These are phyloP conservation scores for Hevea brasiliensis DNA, from an alignment of 345 rosid species.

Conservation along the genomic window DNA sequence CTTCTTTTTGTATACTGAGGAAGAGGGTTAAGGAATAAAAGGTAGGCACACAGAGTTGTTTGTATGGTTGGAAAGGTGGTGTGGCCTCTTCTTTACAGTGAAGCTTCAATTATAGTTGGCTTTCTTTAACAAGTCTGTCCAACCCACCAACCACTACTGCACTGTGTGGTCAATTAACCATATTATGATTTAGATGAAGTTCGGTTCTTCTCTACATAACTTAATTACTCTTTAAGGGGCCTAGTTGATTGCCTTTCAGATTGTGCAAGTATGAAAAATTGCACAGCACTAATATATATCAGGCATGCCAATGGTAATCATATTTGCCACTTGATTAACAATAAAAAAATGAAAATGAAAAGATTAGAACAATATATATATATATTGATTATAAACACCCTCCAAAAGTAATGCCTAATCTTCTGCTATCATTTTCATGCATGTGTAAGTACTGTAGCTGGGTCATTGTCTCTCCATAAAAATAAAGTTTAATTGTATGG, in stretches of 20 bases:
- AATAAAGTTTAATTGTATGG: too few species aligned
- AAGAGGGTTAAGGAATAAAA: not conserved
- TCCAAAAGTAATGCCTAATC: not conserved
- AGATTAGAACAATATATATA: too few species aligned
- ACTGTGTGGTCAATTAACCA: not conserved
- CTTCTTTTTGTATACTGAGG: not conserved
- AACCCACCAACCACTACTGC: not conserved
- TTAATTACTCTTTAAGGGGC: not conserved
- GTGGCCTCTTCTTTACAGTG: constrained; percentile 4
- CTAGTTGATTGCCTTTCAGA: too few species aligned
- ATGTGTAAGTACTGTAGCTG: not conserved
- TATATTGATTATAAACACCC: too few species aligned
- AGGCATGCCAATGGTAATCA: not conserved
- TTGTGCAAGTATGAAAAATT: too few species aligned
- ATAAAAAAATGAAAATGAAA: too few species aligned
- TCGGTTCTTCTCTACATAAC: too few species aligned
- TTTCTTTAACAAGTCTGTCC: not conserved
- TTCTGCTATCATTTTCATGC: not conserved
- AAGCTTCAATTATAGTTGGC: not conserved
- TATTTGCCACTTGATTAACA: not conserved
- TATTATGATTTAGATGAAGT: not conserved
- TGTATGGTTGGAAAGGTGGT: constrained; percentile 6
- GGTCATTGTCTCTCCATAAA: too few species aligned
- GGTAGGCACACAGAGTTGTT: not conserved
- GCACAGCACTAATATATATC: too few species aligned